Base-by-base conservation (phyloP, 192 early-diverging fungal species). In the Coemansia sp. region DNA sequence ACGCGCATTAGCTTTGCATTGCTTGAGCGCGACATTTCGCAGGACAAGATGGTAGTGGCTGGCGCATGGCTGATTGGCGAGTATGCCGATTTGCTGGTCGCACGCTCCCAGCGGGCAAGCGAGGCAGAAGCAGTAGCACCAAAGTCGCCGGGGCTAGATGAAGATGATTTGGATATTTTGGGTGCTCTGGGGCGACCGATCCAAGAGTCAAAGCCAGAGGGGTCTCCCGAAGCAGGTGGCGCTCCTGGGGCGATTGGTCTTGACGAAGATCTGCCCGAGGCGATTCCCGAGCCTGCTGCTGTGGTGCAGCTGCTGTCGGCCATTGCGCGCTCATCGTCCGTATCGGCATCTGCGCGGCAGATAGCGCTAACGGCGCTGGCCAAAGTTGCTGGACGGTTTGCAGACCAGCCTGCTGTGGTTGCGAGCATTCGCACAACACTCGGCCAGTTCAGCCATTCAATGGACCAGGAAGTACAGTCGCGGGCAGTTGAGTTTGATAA, bases 21-120 rank as follows among this genome's bases (percentile, higher is more conserved):
- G 52, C 86, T 98, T 50, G 89, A 74, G 82, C 84, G 57, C 93
- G 85, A 86, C 28, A 55, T 75, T 19, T 69, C 83, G 48, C 88
- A 97, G 81, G 93, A 96, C 68, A 92, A 91, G 8, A 85, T 98
- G 57, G 88, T 95, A 19, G 83, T 95, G 65, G 91, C 91, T 22
- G 90, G 88, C 38, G 85, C 92, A 5, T 99, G 97, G 97, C 85
- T 90, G 53, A 87, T 98, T 72, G 97, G 97, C 49, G 97, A 99
- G 75, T 98, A 91, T 73, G 97, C 94, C 28, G 96, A 99, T 69
- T 71, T 94, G 9, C 85, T 99, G 20, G 87, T 94, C 2, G 54
- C 57, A 20, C 21, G 38, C 10, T 17, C 56, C 3, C 20, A 44
- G 57, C 36, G 14, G 5, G 38, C 36, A 12, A 21, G 3, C 6